Evolutionary conservation across 75 land plant species (phyloP), one percentile per base, ranked within the genome.

Genomic region (Pinus tabuliformis): DNA sequence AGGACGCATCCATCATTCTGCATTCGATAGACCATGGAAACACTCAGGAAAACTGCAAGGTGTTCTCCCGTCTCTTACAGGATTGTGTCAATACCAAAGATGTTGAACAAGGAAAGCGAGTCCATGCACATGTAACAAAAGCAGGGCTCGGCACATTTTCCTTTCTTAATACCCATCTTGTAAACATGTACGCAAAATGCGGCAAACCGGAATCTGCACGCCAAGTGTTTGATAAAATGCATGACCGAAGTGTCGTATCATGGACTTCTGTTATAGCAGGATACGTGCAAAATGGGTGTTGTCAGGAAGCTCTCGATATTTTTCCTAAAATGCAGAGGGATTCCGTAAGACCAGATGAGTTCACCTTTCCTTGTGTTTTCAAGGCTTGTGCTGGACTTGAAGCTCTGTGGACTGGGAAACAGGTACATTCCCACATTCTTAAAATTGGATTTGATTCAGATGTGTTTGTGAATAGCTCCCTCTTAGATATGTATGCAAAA

Each of bases 401-500:
- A 6, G 74, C 45, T 8, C 26, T 76, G n/a, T 22, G 6, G n/a
- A 16, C 24, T 22, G 75, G 75, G 11, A 73, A 54, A 36, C 75
- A 52, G 70, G 37, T 61, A n/a, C 33, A 18, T 76, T 9, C 42
- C 5, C 24, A 73, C 6, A 45, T 54, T 20, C 1, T 16, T 3
- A 73, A 54, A 37, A 14, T 21, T 22, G 1, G 56, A 21, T n/a
- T 52, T 74, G 80, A 76, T 8, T 52, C 70, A 22, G 82, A 80
- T 60, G 72, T 80, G 56, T 57, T 80, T 30, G 68, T 80, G 45
- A 33, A 22, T 36, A 76, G 73, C 39, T 36, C 80, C 4, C 62
- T 80, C 2, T 60, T 60, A 21, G 62, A 60, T 21, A 60, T 87
- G 91, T 92, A 92, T 81, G 89, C 56, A 30, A 89, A 80, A 45